phyloP scores from a whole-genome alignment of 768 basidiomycete genomes.

The Leccinum rimulosum region DNA sequence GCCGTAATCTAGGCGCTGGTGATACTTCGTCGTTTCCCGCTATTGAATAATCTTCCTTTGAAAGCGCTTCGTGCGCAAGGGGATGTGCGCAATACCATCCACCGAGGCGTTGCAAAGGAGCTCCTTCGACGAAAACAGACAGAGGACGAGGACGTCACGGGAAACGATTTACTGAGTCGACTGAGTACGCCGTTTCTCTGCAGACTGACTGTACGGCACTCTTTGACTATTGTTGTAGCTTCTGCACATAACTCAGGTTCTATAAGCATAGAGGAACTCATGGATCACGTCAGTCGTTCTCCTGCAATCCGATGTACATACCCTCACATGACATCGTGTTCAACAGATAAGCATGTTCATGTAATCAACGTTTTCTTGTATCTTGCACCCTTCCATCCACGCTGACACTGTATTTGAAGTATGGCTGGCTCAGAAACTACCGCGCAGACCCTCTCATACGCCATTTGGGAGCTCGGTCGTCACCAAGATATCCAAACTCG shows the following conservation, averaged over 20 bases:
- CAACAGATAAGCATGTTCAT: constrained; percentile 14
- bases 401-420: not conserved
- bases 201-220: not conserved
- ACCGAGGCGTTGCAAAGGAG: constrained; percentile 9
- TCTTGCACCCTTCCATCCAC: not conserved
- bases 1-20: not conserved
- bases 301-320: no score
- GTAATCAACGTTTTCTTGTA: not conserved
- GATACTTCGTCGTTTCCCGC: constrained; percentile 5
- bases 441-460: constrained; percentile 5
- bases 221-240: not conserved
- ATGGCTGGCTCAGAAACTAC: constrained; percentile 9
- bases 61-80: constrained; percentile 10
- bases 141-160: not conserved
- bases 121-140: constrained; percentile 7
- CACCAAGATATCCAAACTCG: constrained; percentile 1
- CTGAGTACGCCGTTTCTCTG: not conserved
- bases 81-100: constrained; percentile 15
- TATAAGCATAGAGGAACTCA: constrained; percentile 1
- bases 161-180: constrained; percentile 6
- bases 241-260: constrained; percentile 4
- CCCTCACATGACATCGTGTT: not conserved
- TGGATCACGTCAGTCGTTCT: constrained; percentile 4
- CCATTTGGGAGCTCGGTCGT: constrained; percentile 7
- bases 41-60: constrained; percentile 7